Evolutionary conservation across 2,329 filamentous ascomycete species (phyloP).

Genomic region (Coniochaeta ligniaria): DNA sequence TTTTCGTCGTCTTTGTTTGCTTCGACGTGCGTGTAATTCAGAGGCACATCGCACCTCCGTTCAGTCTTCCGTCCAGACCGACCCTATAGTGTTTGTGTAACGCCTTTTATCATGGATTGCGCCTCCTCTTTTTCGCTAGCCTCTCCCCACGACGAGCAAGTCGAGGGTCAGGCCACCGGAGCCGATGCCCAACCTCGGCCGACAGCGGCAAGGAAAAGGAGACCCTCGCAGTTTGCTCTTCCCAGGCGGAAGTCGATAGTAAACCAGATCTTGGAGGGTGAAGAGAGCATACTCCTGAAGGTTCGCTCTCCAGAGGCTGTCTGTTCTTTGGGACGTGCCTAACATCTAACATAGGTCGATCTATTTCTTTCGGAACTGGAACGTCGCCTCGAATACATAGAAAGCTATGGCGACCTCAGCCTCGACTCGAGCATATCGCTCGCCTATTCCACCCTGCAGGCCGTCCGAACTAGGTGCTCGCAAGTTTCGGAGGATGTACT

Average conservation of each 20-base stretch:
- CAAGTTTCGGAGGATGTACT: slow-evolving; percentile 86
- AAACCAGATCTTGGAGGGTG: slow-evolving; percentile 53
- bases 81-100: neutral
- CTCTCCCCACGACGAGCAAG: slow-evolving; percentile 21
- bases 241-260: slow-evolving; percentile 53
- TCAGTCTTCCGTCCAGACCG: neutral
- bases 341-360: slow-evolving; percentile 49
- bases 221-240: slow-evolving; percentile 47
- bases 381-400: slow-evolving; percentile 77
- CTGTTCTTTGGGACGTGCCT: neutral
- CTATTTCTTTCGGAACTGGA: slow-evolving; percentile 81
- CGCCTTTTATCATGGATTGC: slow-evolving; percentile 7
- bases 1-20: neutral
- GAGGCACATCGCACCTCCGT: neutral
- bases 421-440: slow-evolving; percentile 78
- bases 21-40: neutral
- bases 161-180: slow-evolving; percentile 31
- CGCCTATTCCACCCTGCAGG: slow-evolving; percentile 78
- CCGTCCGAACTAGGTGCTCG: slow-evolving; percentile 81
- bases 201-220: slow-evolving; percentile 28
- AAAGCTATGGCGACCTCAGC: slow-evolving; percentile 77
- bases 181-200: slow-evolving; percentile 19
- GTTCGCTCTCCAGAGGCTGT: slow-evolving; percentile 19
- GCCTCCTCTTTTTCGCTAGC: slow-evolving; percentile 10
- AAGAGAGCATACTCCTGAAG: slow-evolving; percentile 54